Evolutionary conservation across 805 yeast species (phyloP), one percentile per base, ranked within the genome.

Genomic region (Isabelozyma rhagii): DNA sequence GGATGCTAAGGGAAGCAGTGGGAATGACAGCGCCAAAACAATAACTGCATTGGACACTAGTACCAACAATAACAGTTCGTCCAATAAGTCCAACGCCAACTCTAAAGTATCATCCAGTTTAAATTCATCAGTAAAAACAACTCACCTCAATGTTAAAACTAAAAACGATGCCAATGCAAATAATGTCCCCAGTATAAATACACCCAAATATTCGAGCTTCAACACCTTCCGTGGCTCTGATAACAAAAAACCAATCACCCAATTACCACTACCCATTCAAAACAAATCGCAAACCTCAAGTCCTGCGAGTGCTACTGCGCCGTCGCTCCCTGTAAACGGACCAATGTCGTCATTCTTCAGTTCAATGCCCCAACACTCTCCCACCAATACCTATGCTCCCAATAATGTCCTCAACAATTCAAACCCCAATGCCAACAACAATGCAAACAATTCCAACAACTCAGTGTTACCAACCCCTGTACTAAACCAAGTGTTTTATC

Each of bases 31-130:
- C 58, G 74, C 79, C 46, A 57, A 71, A 25, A 75, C 82, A 0
- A 59, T 78, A 21, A 74, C 83, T 4, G 81, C 82, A 1, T 44
- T 74, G 10, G 70, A 73, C 50, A 55, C 63, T 36, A 48, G 51
- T 47, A 50, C 43, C 10, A 44, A 44, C 7, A 50, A 50, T 46
- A 39, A 40, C 39, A 18, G 21, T 9, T 38, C 34, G n/a, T 17
- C 40, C 7, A 45, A 44, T n/a, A 31, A 15, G 18, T 18, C 50
- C 17, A 47, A 36, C 21, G 15, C 36, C 11, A 18, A 36, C 40
- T 17, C 40, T 31, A 36, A 25, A 27, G 38, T 36, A 14, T 43
- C 44, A 25, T 34, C 41, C 8, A 27, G 21, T 25, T 18, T 27
- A 36, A 41, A 40, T 17, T 17, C 25, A 17, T 39, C 27, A 28